Conservation (phyloP, 1,284 basidiomycete genomes). For the Boletus sp. region DNA sequence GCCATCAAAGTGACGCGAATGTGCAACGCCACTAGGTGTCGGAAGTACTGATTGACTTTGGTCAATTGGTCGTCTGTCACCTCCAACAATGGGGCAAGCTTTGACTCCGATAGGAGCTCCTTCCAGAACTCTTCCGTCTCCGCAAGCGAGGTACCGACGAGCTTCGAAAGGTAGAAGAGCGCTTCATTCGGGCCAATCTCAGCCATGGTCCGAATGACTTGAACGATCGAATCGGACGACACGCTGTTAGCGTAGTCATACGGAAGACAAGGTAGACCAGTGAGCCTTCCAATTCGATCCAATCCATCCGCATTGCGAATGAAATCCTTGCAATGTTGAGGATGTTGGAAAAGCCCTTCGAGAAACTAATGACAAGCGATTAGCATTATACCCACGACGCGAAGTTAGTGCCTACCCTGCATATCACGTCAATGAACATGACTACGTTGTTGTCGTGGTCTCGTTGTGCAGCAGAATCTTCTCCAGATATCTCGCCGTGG, state of each 20-base stretch:
- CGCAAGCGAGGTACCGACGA: slow-evolving; percentile 69
- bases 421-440: slow-evolving; percentile 72
- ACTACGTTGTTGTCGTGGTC: slow-evolving; percentile 71
- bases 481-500: slow-evolving; percentile 21
- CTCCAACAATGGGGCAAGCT: slow-evolving; percentile 59
- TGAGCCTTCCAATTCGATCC: slow-evolving; percentile 71
- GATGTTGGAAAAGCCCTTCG: slow-evolving; percentile 92
- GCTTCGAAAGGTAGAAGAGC: slow-evolving; percentile 65
- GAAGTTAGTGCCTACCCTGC: slow-evolving; percentile 49
- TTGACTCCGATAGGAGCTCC: slow-evolving; percentile 48
- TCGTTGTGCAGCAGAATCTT: slow-evolving; percentile 44
- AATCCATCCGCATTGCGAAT: slow-evolving; percentile 75
- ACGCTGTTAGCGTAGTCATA: slow-evolving; percentile 85
- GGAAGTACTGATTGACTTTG: slow-evolving; percentile 66
- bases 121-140: slow-evolving; percentile 76
- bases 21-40: slow-evolving; percentile 74
- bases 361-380: slow-evolving; percentile 58
- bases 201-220: slow-evolving; percentile 84
- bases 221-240: slow-evolving; percentile 80
- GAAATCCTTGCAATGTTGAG: slow-evolving; percentile 88
- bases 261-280: slow-evolving; percentile 83
- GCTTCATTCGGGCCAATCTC: slow-evolving; percentile 82
- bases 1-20: slow-evolving; percentile 81
- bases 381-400: not conserved
- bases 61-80: slow-evolving; percentile 43